Base-by-base conservation (phyloP, 2,329 filamentous ascomycete species). In the Cercospora janseana region DNA sequence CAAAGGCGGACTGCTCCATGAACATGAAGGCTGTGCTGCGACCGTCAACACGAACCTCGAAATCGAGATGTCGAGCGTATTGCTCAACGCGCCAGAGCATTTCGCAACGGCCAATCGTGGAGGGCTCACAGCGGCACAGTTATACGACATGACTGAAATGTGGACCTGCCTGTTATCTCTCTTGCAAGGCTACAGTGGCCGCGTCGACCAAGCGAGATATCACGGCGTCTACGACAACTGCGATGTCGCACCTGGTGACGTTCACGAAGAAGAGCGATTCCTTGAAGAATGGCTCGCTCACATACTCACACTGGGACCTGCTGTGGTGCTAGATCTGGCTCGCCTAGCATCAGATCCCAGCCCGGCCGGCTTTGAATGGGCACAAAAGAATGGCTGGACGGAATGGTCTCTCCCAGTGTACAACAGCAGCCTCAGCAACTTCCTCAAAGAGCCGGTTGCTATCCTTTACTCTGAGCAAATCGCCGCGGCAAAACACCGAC, bases 61-160 rank as follows among this genome's bases (percentile, higher is more conserved):
- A 15, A 74, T 76, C 46, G 76, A 76, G 43, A 73, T 79, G 59
- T 74, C 74, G 49, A 74, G 75, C 52, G 76, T 79, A 5, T 64
- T 83, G 12, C 73, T 81, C 32, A 76, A 78, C 49, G 75, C 79
- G 4, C 76, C 80, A 0, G 73, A 78, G 18, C 75, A 74, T n/a
- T 84, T 84, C 55, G 80, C 74, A 3, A 70, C 69, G 45, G 80
- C 81, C 2, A 85, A 85, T 57, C 63, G 62, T 10, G 71, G 67
- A 9, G 81, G 81, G 0, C 68, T 85, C 31, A 74, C 71, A 6
- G 72, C 76, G 3, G 72, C 74, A 46, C 75, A 85, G 58, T 69
- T 85, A 7, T 83, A 81, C 56, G 80, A 84, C 61, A 82, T 85
- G 73, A 80, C 75, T 29, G 82, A 85, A 59, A 72, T 85, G 8